Percentiles rank a stretch among this genome's conserved stretches.
These are phyloP conservation scores for Tylopilus subfusipes DNA, from an alignment of 768 basidiomycete species.

Conservation along the genomic window DNA sequence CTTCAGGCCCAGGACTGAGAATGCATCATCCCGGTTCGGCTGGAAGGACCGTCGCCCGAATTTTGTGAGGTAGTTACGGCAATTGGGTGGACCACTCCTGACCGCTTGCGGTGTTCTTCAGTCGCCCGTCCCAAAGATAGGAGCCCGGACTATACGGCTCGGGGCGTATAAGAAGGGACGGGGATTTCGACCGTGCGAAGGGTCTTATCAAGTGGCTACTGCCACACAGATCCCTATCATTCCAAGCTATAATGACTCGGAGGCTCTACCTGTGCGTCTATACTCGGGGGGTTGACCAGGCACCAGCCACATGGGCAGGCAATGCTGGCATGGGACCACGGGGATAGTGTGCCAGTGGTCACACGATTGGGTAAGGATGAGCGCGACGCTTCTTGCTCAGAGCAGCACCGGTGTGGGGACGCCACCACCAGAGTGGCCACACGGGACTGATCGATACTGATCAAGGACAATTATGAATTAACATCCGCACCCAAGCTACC, in stretches of 20 bases:
- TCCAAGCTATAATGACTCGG: not conserved
- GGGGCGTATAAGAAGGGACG: not conserved
- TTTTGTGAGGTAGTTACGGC: no score
- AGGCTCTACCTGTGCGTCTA: not conserved
- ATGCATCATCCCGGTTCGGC: no score
- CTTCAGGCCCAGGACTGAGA: no score
- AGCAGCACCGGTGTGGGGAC: not conserved
- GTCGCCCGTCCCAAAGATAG: no score
- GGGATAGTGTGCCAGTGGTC: not conserved
- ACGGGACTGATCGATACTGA: no score
- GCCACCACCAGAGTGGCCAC: not conserved
- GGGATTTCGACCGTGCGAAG: not conserved
- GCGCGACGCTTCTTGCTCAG: not conserved
- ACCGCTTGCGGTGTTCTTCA: no score
- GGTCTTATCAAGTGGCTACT: not conserved
- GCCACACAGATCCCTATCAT: not conserved
- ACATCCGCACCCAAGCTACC: not conserved
- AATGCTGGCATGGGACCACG: not conserved
- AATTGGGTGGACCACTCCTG: not conserved
- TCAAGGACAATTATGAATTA: no score
- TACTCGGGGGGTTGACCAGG: no score
- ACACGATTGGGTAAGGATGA: not conserved
- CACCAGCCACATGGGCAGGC: not conserved
- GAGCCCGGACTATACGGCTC: no score
- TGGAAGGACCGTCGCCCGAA: no score